phyloP scores from a whole-genome alignment of 768 basidiomycete genomes.

The Termitomyces sp. region DNA sequence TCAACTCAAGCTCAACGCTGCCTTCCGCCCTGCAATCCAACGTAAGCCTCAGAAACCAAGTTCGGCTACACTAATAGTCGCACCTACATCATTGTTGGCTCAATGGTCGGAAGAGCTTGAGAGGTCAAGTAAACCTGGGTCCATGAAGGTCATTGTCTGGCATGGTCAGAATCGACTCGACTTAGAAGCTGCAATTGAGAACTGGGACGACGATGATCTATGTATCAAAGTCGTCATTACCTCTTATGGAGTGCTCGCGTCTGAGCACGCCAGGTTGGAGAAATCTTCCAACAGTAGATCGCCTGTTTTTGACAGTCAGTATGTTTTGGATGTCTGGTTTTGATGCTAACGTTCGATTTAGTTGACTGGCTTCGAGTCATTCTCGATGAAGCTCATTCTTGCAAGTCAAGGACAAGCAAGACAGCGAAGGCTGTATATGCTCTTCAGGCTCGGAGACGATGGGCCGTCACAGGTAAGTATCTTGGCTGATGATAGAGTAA shows the following conservation, averaged over 20 bases:
- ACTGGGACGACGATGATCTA: constrained; percentile 43
- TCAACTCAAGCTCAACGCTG: constrained; percentile 57
- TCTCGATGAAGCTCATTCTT: constrained; percentile 92
- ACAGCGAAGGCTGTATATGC: constrained; percentile 88
- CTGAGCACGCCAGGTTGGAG: constrained; percentile 73
- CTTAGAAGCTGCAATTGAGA: constrained; percentile 51
- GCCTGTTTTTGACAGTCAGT: constrained; percentile 67
- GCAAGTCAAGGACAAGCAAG: constrained; percentile 85
- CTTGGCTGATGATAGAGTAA: background rate
- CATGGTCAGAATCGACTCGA: constrained; percentile 85
- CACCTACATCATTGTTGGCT: constrained; percentile 83
- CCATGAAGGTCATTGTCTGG: constrained; percentile 69
- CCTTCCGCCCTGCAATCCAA: constrained; percentile 45
- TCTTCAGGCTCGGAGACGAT: constrained; percentile 69
- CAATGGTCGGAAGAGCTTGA: constrained; percentile 95
- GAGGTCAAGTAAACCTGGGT: constrained; percentile 70
- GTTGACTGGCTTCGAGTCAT: constrained; percentile 80
- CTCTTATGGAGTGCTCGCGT: constrained; percentile 87
- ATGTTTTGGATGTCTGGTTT: background rate
- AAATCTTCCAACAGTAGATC: constrained; percentile 42
- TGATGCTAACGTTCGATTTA: constrained; percentile 19
- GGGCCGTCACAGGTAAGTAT: constrained; percentile 78
- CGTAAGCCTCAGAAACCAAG: constrained; percentile 26
- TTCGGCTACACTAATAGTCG: constrained; percentile 82
- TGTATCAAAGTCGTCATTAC: constrained; percentile 80